phyloP scores from a whole-genome alignment of 257 asterid species.

The Penstemon barbatus region DNA sequence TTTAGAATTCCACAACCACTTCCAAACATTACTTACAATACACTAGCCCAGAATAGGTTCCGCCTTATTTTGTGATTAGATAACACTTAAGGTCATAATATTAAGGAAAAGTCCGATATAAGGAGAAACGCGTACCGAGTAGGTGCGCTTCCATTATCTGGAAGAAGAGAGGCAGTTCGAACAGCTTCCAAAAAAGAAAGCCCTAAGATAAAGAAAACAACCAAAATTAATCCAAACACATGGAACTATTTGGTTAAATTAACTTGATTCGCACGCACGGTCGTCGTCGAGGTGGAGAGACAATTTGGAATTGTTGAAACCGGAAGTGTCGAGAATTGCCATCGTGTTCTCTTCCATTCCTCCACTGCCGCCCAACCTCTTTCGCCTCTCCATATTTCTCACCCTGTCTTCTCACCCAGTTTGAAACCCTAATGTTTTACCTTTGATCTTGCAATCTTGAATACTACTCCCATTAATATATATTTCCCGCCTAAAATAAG shows the following conservation, averaged over 20 bases:
- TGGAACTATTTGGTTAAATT: neutral
- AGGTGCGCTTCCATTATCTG: constrained; percentile 62
- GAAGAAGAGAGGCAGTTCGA: constrained; percentile 71
- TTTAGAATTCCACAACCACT: too few relatives aligned
- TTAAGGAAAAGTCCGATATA: too few relatives aligned
- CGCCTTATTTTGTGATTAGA: too few relatives aligned
- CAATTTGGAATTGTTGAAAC: constrained; percentile 50
- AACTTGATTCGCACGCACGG: constrained; percentile 35
- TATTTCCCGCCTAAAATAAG: constrained; percentile 34
- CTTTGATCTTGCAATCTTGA: neutral
- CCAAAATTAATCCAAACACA: neutral
- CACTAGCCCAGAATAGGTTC: too few relatives aligned
- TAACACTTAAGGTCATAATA: too few relatives aligned
- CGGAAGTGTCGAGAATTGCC: constrained; percentile 82
- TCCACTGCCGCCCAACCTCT: constrained; percentile 32
- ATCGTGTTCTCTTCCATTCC: constrained; percentile 82
- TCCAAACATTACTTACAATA: too few relatives aligned
- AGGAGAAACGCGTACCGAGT: constrained; percentile 45
- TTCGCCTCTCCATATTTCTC: constrained; percentile 44
- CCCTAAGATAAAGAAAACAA: constrained; percentile 39
- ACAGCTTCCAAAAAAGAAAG: constrained; percentile 88
- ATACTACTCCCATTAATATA: neutral
- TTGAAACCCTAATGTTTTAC: constrained; percentile 40
- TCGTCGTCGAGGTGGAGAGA: constrained; percentile 78
- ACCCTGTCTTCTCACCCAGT: constrained; percentile 16